Evolutionary conservation across 306 rosid species (phyloP), one percentile per base, ranked within the genome.

Genomic region (Pueraria montana): DNA sequence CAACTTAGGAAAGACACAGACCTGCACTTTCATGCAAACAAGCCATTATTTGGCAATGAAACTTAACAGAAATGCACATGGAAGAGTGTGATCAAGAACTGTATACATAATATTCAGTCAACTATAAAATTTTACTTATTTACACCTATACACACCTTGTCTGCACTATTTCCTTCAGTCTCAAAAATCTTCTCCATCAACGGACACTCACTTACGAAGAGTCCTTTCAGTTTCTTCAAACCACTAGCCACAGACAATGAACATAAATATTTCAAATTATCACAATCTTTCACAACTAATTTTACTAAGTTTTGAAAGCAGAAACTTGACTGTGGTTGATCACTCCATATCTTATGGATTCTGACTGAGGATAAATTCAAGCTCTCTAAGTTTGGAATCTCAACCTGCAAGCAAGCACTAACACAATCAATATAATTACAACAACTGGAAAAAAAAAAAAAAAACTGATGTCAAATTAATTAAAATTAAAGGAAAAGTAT

Each of bases 341-440:
- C 2, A 2, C 79, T 67, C 83, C 85, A 74, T 23, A 85, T 80
- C 55, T 69, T 50, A 2, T 14, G 13, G 16, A 61, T 12, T 0
- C 61, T 32, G 30, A 72, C 50, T 18, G 64, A 63, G 7, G 70
- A 61, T 24, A 87, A 64, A 18, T 76, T 50, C 71, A 80, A 72
- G 34, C 52, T 84, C 77, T 76, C 78, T 16, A 80, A 72, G 18
- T 80, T 87, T 49, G 84, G 84, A 13, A 84, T 24, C 48, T 59
- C 52, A 46, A 62, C 65, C 73, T 72, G 43, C 70, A 78, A 3
- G 6, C 13, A 62, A 3, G 6, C 13, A 62, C 30, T 5, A 40
- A 1, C 6, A 43, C 40, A 40, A 1, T 56, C 4, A 59, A 13
- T 5, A 32, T 30, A 27, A 4, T 73, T 50, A 11, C 7, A 34